Evolutionary conservation across 192 early-diverging fungal genomes (phyloP), one percentile per base, ranked within the genome.

Genomic region (Phlyctochytrium planicorne): DNA sequence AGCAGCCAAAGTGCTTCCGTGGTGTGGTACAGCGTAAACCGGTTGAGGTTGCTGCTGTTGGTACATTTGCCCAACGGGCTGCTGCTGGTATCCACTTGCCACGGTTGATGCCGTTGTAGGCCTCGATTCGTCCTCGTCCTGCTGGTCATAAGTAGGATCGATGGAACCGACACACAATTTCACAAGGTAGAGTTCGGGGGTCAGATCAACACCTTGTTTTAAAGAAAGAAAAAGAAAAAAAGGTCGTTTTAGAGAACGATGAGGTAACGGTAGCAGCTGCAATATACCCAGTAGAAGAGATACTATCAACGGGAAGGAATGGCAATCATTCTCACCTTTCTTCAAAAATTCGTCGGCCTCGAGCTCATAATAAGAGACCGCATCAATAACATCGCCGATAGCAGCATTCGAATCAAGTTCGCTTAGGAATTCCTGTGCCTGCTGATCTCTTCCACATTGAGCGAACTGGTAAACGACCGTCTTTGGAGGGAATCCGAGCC

Each of bases 371-470:
- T 47, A 47, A 47, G 10, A 14, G 6, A 47, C 40, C 6, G 40
- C 40, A 47, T 47, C 40, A 47, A 47, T 47, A 47, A 47, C 40
- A 47, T 47, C 40, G 40, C 40, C 40, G 20, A 47, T 47, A 14
- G 40, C 40, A 20, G 40, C 10, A 47, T 47, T 47, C 40, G 40
- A 47, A 20, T 47, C 40, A 6, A 47, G 20, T 47, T 47, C 40
- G 10, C 10, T 14, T 6, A 47, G 40, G 20, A 47, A 47, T 20
- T 47, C 40, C 20, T 47, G 40, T 6, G 40, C 40, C 20, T 47
- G n/a, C n/a, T n/a, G n/a, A n/a, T n/a, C n/a, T n/a, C n/a, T n/a
- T n/a, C n/a, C n/a, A n/a, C n/a, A n/a, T n/a, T 47, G 40, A 6
- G 40, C 40, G 20, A 47, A 47, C 40, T 47, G 40, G 20, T 47